These are phyloP conservation scores for Yamadazyma sp. DNA, from an alignment of 1,139 yeast species.

Conservation along the genomic window DNA sequence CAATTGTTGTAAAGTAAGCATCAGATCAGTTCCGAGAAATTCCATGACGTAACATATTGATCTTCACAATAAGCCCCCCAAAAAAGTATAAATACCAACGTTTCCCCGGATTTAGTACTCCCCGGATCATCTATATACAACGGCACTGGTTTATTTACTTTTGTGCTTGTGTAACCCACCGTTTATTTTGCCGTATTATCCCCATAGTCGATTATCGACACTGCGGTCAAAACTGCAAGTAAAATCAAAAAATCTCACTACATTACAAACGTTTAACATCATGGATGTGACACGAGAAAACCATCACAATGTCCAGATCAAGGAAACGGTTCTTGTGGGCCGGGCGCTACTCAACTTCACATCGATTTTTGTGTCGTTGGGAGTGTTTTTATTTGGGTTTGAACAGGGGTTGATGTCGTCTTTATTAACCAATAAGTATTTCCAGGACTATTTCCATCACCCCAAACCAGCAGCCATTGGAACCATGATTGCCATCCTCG, in stretches of 20 bases:
- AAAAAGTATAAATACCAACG: not conserved
- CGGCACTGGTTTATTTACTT: not conserved
- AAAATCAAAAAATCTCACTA: not conserved
- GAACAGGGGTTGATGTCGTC: conserved; percentile 66
- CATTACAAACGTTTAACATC: not conserved
- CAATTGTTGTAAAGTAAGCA: not conserved
- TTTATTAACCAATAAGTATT: conserved; percentile 64
- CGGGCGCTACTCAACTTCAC: conserved; percentile 54
- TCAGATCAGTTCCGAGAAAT: not conserved
- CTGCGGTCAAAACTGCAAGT: not conserved
- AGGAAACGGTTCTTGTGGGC: conserved; percentile 51
- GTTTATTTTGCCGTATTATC: no score
- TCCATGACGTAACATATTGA: conserved; percentile 1
- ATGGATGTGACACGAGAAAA: conserved; percentile 3
- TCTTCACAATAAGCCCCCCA: no score
- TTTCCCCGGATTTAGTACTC: conserved; percentile 3
- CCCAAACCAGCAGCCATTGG: conserved; percentile 57
- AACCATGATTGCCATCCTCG: conserved; percentile 52
- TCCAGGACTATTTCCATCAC: conserved; percentile 68
- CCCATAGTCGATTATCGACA: no score
- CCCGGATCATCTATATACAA: no score
- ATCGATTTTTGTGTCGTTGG: conserved; percentile 57
- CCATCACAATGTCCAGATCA: conserved; percentile 34
- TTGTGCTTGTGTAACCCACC: no score
- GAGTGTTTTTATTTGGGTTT: conserved; percentile 61